Conservation (phyloP, 805 yeast genomes). For the Saturnispora galanensis region DNA sequence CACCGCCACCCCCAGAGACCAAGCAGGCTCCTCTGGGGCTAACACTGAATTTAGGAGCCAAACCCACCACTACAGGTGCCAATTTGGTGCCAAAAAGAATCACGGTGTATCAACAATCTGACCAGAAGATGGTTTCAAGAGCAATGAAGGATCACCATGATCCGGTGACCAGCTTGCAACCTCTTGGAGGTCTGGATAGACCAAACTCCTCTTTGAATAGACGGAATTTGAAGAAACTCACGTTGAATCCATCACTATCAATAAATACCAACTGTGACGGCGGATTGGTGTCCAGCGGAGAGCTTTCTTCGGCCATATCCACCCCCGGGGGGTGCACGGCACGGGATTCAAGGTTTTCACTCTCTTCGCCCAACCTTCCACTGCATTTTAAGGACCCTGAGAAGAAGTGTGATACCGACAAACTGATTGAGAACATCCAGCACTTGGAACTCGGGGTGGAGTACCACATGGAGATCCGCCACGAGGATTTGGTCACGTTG, state of each 20-base stretch:
- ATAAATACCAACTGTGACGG: too few species aligned
- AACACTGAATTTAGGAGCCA: too few species aligned
- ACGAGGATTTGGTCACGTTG: constrained; percentile 63
- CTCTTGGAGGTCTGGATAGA: too few species aligned
- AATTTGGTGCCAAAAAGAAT: too few species aligned
- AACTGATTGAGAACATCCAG: constrained; percentile 35
- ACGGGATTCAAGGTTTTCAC: background rate
- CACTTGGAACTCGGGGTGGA: constrained; percentile 45
- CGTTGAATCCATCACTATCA: constrained; percentile 23
- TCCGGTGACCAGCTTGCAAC: too few species aligned
- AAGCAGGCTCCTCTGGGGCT: too few species aligned
- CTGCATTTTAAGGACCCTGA: constrained; percentile 22
- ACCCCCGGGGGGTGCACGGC: background rate
- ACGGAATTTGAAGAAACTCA: constrained; percentile 48
- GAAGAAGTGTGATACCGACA: constrained; percentile 24
- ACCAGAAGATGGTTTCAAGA: too few species aligned
- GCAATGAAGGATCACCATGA: too few species aligned
- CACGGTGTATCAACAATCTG: too few species aligned
- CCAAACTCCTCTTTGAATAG: constrained; percentile 35
- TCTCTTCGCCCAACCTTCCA: constrained; percentile 1
- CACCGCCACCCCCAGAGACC: too few species aligned
- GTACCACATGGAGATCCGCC: constrained; percentile 40
- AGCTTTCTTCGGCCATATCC: constrained; percentile 1
- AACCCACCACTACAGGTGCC: too few species aligned
- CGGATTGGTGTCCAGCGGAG: background rate